Conservation (phyloP, 441 rosid species). For the Corymbia citriodora region DNA sequence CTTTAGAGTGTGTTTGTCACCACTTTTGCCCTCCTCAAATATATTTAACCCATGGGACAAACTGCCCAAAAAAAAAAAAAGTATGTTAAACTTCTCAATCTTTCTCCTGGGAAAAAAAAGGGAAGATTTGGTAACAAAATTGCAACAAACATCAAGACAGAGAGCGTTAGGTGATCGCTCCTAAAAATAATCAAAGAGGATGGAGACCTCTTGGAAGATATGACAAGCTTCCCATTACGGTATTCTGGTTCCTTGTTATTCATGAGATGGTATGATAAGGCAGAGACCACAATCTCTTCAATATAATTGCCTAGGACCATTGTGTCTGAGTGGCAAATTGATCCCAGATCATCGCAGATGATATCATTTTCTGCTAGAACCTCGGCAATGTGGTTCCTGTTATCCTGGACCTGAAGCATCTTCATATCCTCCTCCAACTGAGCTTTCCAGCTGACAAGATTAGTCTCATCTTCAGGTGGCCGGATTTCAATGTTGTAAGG, state of each 20-base stretch:
- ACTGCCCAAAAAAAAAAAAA: constrained; percentile 32
- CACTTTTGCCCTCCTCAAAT: constrained; percentile 70
- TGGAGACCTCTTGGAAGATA: constrained; percentile 48
- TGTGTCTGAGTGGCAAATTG: constrained; percentile 79
- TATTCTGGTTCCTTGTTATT: constrained; percentile 74
- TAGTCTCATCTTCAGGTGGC: constrained; percentile 82
- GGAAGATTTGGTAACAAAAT: background rate
- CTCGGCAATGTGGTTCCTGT: constrained; percentile 88
- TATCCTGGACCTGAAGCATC: constrained; percentile 75
- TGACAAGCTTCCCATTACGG: constrained; percentile 88
- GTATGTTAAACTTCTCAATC: background rate
- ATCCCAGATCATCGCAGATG: constrained; percentile 79
- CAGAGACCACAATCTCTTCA: constrained; percentile 86
- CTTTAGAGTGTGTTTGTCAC: constrained; percentile 54
- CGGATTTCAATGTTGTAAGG: constrained; percentile 77
- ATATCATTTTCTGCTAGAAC: constrained; percentile 87
- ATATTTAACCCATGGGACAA: constrained; percentile 87
- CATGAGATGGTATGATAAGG: constrained; percentile 85
- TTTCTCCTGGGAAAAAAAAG: background rate
- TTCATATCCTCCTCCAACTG: constrained; percentile 92
- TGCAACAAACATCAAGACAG: background rate
- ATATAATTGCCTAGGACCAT: constrained; percentile 65
- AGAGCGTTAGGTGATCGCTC: background rate
- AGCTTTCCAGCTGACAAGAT: constrained; percentile 77
- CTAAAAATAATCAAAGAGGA: background rate